A percentile compares a stretch with the other conserved stretches of the same genome.
phyloP scores from a whole-genome alignment of 768 basidiomycete genomes.

The Hemileccinum impolitum region DNA sequence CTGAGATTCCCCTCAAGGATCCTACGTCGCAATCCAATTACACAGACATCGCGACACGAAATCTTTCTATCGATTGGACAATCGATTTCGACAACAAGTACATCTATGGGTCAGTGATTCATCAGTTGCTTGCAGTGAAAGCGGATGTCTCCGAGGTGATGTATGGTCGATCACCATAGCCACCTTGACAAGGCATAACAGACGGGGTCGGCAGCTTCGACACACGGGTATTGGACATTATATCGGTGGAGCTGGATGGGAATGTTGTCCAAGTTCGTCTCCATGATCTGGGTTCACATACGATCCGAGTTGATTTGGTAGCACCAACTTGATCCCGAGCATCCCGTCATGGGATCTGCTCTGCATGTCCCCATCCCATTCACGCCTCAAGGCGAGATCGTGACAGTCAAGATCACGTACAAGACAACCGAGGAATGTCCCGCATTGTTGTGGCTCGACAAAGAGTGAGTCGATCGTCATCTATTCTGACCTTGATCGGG shows the following conservation, averaged over 20 bases:
- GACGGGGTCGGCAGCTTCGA: constrained; percentile 42
- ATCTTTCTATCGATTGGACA: constrained; percentile 54
- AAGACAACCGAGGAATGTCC: constrained; percentile 69
- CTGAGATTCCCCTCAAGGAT: constrained; percentile 26
- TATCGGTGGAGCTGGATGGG: constrained; percentile 47
- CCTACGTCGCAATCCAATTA: constrained; percentile 61
- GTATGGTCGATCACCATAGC: constrained; percentile 24
- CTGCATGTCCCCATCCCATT: constrained; percentile 56
- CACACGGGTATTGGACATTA: constrained; percentile 51
- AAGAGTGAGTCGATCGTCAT: constrained; percentile 48
- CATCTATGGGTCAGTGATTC: constrained; percentile 47
- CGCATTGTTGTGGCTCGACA: constrained; percentile 85
- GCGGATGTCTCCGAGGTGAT: constrained; percentile 41
- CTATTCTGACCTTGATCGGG: neutral
- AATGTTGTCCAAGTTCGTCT: constrained; percentile 43
- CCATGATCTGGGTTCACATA: neutral
- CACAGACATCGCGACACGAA: constrained; percentile 41
- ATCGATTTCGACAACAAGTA: constrained; percentile 49
- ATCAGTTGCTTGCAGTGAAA: constrained; percentile 39
- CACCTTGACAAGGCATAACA: neutral
- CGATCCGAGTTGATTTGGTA: constrained; percentile 20
- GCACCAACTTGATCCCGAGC: constrained; percentile 53
- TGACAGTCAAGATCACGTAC: constrained; percentile 58
- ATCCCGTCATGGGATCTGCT: constrained; percentile 76
- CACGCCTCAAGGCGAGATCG: constrained; percentile 33